Conservation (phyloP, 805 yeast species). For the Metschnikowia gelsemii region DNA sequence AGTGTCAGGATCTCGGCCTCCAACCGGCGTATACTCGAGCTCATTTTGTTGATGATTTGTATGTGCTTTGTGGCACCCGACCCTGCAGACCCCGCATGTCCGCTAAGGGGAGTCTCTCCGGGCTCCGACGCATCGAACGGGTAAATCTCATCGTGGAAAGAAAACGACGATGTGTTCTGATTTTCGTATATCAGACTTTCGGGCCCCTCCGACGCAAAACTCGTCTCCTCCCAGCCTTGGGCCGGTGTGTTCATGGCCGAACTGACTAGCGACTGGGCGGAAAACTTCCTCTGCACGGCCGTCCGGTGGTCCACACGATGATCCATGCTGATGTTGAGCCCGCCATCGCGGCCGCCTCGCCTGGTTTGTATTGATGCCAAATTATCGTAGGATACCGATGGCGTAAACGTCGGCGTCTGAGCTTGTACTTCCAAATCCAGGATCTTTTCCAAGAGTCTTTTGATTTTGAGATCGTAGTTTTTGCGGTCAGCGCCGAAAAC, state of each 20-base stretch:
- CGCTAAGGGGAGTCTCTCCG: constrained; percentile 6
- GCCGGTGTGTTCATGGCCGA: constrained; percentile 10
- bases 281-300: constrained; percentile 7
- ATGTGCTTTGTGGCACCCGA: constrained; percentile 32
- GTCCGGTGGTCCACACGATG: constrained; percentile 17
- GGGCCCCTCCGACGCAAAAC: constrained; percentile 5
- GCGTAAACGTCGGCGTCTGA: constrained; percentile 7
- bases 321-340: constrained; percentile 21
- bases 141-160: constrained; percentile 41
- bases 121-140: constrained; percentile 18
- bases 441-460: constrained; percentile 23
- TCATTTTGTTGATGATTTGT: constrained; percentile 72
- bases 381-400: constrained; percentile 13
- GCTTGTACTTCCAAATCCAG: constrained; percentile 8
- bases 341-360: constrained; percentile 10
- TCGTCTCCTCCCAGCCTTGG: constrained; percentile 20
- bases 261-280: constrained; percentile 8
- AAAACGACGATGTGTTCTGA: constrained; percentile 21
- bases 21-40: constrained; percentile 71
- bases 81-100: constrained; percentile 12
- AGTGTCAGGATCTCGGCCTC: constrained; percentile 73
- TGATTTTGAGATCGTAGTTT: constrained; percentile 28
- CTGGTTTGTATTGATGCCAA: constrained; percentile 8
- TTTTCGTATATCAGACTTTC: constrained; percentile 8
- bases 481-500: constrained; percentile 33